Conservation (phyloP, 495 filamentous ascomycete species). For the Ascodesmis nigricans region DNA sequence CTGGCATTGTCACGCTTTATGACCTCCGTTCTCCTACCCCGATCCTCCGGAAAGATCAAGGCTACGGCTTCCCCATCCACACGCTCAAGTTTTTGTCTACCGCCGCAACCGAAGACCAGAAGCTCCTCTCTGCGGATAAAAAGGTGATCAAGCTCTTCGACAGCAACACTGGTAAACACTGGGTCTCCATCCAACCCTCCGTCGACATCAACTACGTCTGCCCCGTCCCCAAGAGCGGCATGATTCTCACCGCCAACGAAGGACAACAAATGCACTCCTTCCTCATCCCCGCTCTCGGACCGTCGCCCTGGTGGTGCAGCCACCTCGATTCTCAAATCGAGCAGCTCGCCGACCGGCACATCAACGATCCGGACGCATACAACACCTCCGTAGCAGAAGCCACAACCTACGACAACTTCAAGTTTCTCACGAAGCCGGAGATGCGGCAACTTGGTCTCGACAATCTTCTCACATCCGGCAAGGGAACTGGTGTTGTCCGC, state of each 20-base stretch:
- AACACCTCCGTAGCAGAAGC: conserved; percentile 27
- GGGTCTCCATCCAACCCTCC: conserved; percentile 85
- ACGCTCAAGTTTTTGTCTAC: conserved; percentile 56
- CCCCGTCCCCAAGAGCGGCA: conserved; percentile 67
- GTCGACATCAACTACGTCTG: conserved; percentile 86
- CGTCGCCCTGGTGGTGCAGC: conserved; percentile 83
- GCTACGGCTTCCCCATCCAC: conserved; percentile 84
- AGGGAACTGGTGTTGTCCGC: conserved; percentile 39
- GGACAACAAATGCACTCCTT: conserved; percentile 80
- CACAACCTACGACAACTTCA: conserved; percentile 92
- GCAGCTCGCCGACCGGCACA: conserved; percentile 72
- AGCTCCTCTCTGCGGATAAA: conserved; percentile 80
- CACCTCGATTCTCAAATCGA: conserved; percentile 95
- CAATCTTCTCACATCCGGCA: conserved; percentile 64
- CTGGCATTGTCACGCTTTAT: conserved; percentile 75
- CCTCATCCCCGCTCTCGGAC: conserved; percentile 83
- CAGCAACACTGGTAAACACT: conserved; percentile 52
- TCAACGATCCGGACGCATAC: conserved; percentile 47
- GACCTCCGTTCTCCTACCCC: conserved; percentile 78
- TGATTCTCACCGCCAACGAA: conserved; percentile 91
- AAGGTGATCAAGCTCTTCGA: conserved; percentile 96
- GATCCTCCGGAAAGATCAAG: conserved; percentile 77
- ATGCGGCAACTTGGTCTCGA: conserved; percentile 58
- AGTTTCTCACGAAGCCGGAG: conserved; percentile 77
- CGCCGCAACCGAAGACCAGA: conserved; percentile 43